Evolutionary conservation across 2,329 filamentous ascomycete species (phyloP).

Genomic region (Diplodia sapinea): DNA sequence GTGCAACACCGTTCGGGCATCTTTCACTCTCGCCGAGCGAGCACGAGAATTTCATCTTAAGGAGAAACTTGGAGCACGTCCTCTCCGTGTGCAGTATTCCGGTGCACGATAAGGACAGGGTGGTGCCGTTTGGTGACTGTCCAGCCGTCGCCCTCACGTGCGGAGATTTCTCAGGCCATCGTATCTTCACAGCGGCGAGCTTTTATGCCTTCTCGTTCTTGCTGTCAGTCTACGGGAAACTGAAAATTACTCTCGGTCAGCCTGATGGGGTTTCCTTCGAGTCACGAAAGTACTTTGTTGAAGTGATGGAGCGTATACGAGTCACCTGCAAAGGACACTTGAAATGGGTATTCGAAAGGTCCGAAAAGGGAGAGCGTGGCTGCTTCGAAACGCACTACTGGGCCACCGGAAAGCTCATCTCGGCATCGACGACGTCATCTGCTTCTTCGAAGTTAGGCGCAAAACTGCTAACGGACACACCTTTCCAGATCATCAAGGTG

Average conservation of each 20-base stretch:
- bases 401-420: constrained; percentile 12
- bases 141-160: constrained; percentile 31
- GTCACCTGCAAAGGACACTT: constrained; percentile 13
- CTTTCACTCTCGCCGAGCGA: background rate
- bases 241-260: background rate
- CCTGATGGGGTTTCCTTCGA: background rate
- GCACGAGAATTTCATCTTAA: constrained; percentile 28
- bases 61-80: constrained; percentile 33
- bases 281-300: background rate
- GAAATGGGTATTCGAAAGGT: background rate
- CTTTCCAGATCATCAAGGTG: constrained; percentile 22
- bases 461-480: constrained; percentile 6
- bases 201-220: constrained; percentile 25
- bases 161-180: constrained; percentile 34
- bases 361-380: background rate
- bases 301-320: constrained; percentile 7
- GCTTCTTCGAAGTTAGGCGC: background rate
- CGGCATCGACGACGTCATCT: background rate
- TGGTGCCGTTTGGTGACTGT: background rate
- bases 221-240: background rate
- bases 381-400: constrained; percentile 9
- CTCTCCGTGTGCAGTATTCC: constrained; percentile 33
- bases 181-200: constrained; percentile 29
- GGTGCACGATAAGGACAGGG: background rate
- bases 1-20: background rate